A percentile compares a stretch with the other conserved stretches of the same genome.
phyloP scores from a whole-genome alignment of 192 early-diverging fungal species.

The Entomortierella lignicola region DNA sequence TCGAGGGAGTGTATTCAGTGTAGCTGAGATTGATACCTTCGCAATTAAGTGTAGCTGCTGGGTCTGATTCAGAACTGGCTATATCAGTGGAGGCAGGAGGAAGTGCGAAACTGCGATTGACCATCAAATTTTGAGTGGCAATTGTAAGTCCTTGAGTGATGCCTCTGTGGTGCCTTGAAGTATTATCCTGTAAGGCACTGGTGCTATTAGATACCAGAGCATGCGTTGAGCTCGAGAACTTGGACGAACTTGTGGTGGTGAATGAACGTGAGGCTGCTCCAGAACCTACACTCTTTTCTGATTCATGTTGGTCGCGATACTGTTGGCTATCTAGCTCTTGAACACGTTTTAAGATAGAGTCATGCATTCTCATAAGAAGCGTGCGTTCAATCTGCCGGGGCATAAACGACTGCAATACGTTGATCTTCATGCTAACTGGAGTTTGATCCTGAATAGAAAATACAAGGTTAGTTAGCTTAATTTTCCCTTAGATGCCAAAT shows the following conservation, averaged over 20 bases:
- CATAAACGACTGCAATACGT: slow-evolving; percentile 50
- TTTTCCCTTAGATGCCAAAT: neutral
- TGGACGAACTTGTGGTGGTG: neutral
- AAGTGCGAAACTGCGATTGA: slow-evolving; percentile 39
- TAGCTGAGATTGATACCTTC: slow-evolving; percentile 49
- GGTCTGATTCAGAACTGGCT: slow-evolving; percentile 5
- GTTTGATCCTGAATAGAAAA: slow-evolving; percentile 24
- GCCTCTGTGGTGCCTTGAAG: neutral
- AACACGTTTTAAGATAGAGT: slow-evolving; percentile 57
- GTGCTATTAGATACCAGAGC: neutral
- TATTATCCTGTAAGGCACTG: neutral
- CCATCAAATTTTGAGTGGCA: slow-evolving; percentile 48
- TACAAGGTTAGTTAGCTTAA: neutral
- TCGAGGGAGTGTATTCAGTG: slow-evolving; percentile 13
- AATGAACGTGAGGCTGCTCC: slow-evolving; percentile 10
- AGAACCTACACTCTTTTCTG: slow-evolving; percentile 18
- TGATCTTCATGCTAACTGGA: slow-evolving; percentile 56
- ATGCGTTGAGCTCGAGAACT: neutral
- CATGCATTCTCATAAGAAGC: slow-evolving; percentile 60
- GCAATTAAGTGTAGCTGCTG: slow-evolving; percentile 21
- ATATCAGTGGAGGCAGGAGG: slow-evolving; percentile 10
- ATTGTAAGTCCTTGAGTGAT: slow-evolving; percentile 39
- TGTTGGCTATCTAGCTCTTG: slow-evolving; percentile 57
- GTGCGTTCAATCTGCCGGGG: slow-evolving; percentile 57
- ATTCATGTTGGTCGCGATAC: slow-evolving; percentile 34